Conservation (phyloP, 164 flowering plant species). For the Piper longum region DNA sequence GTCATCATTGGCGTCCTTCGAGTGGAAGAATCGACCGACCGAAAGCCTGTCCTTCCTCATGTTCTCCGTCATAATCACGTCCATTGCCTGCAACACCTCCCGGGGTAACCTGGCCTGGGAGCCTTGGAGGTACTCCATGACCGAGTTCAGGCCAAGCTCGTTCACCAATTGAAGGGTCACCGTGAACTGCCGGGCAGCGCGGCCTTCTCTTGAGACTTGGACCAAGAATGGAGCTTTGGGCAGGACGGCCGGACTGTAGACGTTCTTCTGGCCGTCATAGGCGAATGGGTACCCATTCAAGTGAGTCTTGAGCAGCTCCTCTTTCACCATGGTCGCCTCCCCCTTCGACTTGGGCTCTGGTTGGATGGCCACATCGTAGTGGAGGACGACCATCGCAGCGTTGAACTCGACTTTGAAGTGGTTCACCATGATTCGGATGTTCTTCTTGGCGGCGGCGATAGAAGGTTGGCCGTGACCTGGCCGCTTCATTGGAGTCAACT, state of each 20-base stretch:
- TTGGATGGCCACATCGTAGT: conserved; percentile 35
- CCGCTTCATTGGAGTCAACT: conserved; percentile 18
- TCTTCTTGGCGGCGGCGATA: neutral
- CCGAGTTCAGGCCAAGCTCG: conserved; percentile 21
- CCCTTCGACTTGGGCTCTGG: conserved; percentile 19
- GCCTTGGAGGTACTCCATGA: conserved; percentile 33
- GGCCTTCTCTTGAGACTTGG: conserved; percentile 22
- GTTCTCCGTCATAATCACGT: conserved; percentile 63
- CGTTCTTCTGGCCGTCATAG: conserved; percentile 55
- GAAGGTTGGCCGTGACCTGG: conserved; percentile 36
- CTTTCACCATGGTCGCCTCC: conserved; percentile 14
- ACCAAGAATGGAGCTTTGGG: conserved; percentile 35
- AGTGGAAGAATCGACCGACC: conserved; percentile 35
- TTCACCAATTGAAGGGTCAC: conserved; percentile 34
- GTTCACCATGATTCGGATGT: conserved; percentile 24
- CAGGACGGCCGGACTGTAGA: conserved; percentile 42
- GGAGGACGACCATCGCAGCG: conserved; percentile 15
- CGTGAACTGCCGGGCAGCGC: conserved; percentile 9
- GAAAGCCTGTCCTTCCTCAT: conserved; percentile 23
- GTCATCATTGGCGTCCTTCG: neutral
- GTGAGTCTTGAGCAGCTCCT: conserved; percentile 21
- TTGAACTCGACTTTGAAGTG: conserved; percentile 32
- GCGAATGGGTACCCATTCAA: conserved; percentile 22
- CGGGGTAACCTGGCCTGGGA: conserved; percentile 21
- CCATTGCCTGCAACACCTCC: conserved; percentile 57